phyloP scores from a whole-genome alignment of 805 yeast genomes.

The Suhomyces emberorum region DNA sequence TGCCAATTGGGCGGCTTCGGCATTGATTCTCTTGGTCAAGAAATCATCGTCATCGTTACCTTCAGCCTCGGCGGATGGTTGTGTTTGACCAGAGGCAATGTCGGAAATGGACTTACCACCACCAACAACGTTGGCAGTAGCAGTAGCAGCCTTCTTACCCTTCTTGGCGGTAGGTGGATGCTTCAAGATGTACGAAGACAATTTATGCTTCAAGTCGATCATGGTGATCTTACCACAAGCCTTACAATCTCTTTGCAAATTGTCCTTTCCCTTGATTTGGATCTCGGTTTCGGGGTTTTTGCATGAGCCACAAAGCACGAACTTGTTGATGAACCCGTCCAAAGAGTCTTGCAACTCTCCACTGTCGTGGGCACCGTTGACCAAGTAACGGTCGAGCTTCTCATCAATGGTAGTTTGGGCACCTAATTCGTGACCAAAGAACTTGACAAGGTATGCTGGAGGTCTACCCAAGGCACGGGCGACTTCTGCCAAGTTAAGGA shows the following conservation, averaged over 20 bases:
- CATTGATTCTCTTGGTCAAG: conserved; percentile 73
- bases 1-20: conserved; percentile 69
- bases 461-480: conserved; percentile 95
- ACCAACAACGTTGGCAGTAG: conserved; percentile 86
- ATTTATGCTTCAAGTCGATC: conserved; percentile 82
- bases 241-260: conserved; percentile 87
- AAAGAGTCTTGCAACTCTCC: conserved; percentile 86
- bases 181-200: conserved; percentile 82
- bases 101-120: conserved; percentile 81
- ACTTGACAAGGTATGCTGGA: conserved; percentile 85
- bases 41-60: conserved; percentile 65
- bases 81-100: conserved; percentile 54
- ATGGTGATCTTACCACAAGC: conserved; percentile 93
- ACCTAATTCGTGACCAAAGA: conserved; percentile 94
- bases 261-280: conserved; percentile 69
- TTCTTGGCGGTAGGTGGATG: conserved; percentile 70
- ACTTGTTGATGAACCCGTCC: conserved; percentile 91
- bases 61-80: conserved; percentile 24
- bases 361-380: conserved; percentile 93
- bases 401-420: conserved; percentile 88
- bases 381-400: conserved; percentile 79
- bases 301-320: conserved; percentile 91
- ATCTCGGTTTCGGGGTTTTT: conserved; percentile 97
- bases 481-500: conserved; percentile 85
- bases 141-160: conserved; percentile 71